Conservation (phyloP, 2,329 filamentous ascomycete genomes). For the Dryadomyces quercus-mongolicae region DNA sequence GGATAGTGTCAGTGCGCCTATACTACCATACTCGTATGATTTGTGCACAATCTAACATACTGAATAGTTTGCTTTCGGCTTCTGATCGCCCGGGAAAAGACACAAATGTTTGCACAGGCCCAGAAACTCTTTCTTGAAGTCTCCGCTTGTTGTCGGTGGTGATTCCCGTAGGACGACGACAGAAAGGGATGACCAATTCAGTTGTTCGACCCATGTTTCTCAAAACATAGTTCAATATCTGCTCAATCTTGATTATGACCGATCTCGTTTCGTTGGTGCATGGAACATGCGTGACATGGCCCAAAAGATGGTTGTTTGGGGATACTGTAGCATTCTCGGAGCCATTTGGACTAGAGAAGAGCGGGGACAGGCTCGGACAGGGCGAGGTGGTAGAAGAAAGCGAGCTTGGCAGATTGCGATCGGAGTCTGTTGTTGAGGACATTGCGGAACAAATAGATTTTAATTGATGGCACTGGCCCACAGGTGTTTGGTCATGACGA, state of each 20-base stretch:
- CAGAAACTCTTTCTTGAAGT: not conserved
- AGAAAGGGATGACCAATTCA: constrained; percentile 34
- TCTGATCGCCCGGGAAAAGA: constrained; percentile 35
- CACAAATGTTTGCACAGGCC: not conserved
- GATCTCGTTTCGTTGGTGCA: constrained; percentile 6
- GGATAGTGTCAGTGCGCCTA: not conserved
- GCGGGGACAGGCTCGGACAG: too few species aligned
- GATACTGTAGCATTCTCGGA: too few species aligned
- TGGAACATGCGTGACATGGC: not conserved
- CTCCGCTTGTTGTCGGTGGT: not conserved
- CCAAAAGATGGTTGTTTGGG: too few species aligned
- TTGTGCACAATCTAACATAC: constrained; percentile 21
- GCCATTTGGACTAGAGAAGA: too few species aligned
- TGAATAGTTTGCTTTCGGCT: constrained; percentile 38
- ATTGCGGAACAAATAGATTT: too few species aligned
- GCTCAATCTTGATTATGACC: constrained; percentile 41
- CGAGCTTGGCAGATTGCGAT: too few species aligned
- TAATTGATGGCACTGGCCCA: too few species aligned
- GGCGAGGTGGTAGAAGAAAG: too few species aligned
- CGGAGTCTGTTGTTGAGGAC: too few species aligned
- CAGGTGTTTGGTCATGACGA: too few species aligned
- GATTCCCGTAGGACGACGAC: constrained; percentile 15
- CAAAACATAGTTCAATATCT: constrained; percentile 37
- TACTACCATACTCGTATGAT: not conserved
- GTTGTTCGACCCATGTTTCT: constrained; percentile 29